These are phyloP conservation scores for Limnanthes douglasii DNA, from an alignment of 345 rosid species.

Conservation along the genomic window DNA sequence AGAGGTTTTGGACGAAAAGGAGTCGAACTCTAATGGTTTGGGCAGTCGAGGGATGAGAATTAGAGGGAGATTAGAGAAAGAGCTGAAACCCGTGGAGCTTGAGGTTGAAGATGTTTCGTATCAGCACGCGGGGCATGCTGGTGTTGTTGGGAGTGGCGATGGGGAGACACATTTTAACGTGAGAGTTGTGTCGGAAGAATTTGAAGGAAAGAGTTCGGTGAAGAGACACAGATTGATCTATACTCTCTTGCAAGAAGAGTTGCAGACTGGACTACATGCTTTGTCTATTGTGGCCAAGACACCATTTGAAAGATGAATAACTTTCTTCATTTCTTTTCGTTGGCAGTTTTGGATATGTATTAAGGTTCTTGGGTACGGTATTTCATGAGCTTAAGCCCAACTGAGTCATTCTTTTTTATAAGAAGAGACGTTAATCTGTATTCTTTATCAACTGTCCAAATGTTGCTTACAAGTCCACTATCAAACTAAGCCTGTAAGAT, in stretches of 20 bases:
- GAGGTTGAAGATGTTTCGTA: slow-evolving; percentile 75
- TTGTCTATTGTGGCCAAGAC: slow-evolving; percentile 83
- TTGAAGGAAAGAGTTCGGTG: slow-evolving; percentile 84
- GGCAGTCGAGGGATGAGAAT: slow-evolving; percentile 77
- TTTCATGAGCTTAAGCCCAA: too few species aligned
- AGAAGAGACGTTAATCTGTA: too few species aligned
- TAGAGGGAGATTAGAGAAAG: slow-evolving; percentile 50
- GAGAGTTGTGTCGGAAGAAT: slow-evolving; percentile 60
- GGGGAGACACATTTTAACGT: slow-evolving; percentile 84
- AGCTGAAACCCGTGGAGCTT: slow-evolving; percentile 51
- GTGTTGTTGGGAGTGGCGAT: slow-evolving; percentile 51
- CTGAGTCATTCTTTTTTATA: too few species aligned
- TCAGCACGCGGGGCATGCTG: slow-evolving; percentile 95
- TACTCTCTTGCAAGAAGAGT: slow-evolving; percentile 61
- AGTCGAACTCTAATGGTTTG: slow-evolving; percentile 14
- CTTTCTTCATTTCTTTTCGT: too few species aligned
- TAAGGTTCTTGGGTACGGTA: too few species aligned
- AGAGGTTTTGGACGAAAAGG: too few species aligned
- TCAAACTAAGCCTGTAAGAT: too few species aligned
- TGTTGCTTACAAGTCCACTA: too few species aligned
- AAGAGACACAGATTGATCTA: slow-evolving; percentile 82
- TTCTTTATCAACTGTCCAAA: too few species aligned
- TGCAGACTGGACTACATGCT: slow-evolving; percentile 74
- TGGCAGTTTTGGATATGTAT: too few species aligned
- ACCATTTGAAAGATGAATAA: slow-evolving; percentile 40